A percentile compares a stretch with the other conserved stretches of the same genome.
Conservation (phyloP, 345 rosid species). For the Aurinia saxatilis region DNA sequence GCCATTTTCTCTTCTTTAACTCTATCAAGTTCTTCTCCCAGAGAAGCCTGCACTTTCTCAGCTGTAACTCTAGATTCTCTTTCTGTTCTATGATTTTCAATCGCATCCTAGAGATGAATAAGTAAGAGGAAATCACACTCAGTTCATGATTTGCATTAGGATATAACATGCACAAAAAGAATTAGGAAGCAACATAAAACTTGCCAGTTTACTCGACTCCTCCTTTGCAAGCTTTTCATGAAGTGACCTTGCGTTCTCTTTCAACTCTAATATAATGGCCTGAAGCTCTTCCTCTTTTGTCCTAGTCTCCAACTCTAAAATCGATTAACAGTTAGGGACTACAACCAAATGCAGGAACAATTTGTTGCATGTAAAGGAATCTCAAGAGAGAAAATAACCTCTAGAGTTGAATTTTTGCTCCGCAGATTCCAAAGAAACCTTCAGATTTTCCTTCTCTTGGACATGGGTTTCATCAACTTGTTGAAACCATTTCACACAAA, state of each 20-base stretch:
- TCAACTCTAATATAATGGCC: conserved; percentile 34
- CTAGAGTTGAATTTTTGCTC: conserved; percentile 42
- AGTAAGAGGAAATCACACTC: not conserved
- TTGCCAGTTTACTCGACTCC: conserved; percentile 56
- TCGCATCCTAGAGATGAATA: conserved; percentile 46
- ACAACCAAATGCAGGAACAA: not conserved
- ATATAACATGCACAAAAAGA: not conserved
- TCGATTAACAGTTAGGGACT: not conserved
- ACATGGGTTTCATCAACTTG: conserved; percentile 50
- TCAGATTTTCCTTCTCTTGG: conserved; percentile 48
- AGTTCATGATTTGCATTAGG: not conserved
- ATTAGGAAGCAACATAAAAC: not conserved
- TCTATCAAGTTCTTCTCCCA: conserved; percentile 61
- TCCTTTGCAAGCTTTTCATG: conserved; percentile 49
- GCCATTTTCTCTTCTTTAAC: conserved; percentile 52
- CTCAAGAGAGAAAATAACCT: conserved; percentile 30
- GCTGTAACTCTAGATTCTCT: conserved; percentile 53
- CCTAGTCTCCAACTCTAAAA: conserved; percentile 51
- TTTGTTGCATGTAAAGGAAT: not conserved
- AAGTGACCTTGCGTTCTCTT: conserved; percentile 38
- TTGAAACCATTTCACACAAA: conserved; percentile 76
- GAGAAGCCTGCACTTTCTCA: conserved; percentile 54
- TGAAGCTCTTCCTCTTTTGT: conserved; percentile 43
- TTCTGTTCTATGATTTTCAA: conserved; percentile 50
- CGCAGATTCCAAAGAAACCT: conserved; percentile 41